Conservation (phyloP, 78 protist species). For the Chrysochromulina tobinii region DNA sequence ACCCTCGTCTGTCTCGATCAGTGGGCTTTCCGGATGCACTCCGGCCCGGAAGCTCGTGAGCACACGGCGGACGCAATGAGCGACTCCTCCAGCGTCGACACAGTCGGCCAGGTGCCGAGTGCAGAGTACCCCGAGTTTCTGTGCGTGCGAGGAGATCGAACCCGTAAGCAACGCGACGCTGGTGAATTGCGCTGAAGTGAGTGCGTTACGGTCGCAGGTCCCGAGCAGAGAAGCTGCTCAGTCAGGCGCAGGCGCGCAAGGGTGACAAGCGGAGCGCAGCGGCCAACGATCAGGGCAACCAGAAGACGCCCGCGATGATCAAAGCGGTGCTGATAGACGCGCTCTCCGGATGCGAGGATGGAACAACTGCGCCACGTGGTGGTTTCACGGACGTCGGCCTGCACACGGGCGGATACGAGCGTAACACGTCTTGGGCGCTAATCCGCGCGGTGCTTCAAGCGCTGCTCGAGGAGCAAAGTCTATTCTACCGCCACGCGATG, state of each 20-base stretch:
- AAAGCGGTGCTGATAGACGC: background rate
- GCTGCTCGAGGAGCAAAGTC: background rate
- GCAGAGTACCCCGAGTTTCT: too few relatives aligned
- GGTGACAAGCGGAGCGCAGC: background rate
- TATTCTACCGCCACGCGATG: background rate
- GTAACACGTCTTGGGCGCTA: background rate
- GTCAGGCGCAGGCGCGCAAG: background rate
- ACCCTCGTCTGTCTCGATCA: too few relatives aligned
- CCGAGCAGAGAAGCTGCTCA: too few relatives aligned
- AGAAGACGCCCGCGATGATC: constrained; percentile 16
- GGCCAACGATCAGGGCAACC: background rate
- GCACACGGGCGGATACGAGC: background rate
- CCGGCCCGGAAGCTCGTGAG: too few relatives aligned
- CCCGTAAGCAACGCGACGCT: too few relatives aligned
- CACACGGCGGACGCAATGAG: too few relatives aligned
- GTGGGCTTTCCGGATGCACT: too few relatives aligned
- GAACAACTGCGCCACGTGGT: background rate
- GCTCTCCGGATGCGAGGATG: background rate
- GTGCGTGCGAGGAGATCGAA: too few relatives aligned
- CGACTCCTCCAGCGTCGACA: too few relatives aligned
- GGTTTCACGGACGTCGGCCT: constrained; percentile 23
- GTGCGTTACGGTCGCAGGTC: too few relatives aligned
- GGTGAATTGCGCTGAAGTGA: too few relatives aligned
- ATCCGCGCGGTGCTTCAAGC: background rate
- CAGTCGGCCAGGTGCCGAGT: too few relatives aligned